phyloP scores from a whole-genome alignment of 192 early-diverging fungal genomes.

The Coemansia erecta region DNA sequence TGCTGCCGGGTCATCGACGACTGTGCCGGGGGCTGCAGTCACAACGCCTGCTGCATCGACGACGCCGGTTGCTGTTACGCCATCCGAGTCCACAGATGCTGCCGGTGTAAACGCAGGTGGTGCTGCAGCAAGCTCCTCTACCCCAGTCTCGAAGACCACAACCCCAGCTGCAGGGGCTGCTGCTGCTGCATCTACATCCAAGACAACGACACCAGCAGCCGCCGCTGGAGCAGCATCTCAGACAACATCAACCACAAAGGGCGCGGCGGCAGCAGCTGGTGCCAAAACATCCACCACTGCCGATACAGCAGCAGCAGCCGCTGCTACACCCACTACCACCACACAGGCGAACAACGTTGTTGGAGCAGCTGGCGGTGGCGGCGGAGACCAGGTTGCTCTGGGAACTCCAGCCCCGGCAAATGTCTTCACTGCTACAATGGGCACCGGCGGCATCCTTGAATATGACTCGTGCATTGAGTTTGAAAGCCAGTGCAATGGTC shows the following conservation, averaged over 20 bases:
- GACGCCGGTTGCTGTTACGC: neutral
- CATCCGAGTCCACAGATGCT: neutral
- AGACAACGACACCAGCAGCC: neutral
- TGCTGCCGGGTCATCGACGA: neutral
- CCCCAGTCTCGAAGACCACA: conserved; percentile 5
- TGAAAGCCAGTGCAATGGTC: conserved; percentile 42
- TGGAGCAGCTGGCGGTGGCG: conserved; percentile 36
- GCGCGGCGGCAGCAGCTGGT: neutral
- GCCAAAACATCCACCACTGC: neutral
- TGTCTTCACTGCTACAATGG: conserved; percentile 37
- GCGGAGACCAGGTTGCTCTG: conserved; percentile 16
- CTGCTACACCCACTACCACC: neutral
- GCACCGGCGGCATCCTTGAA: conserved; percentile 39
- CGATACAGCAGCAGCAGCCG: neutral
- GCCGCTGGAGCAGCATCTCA: neutral
- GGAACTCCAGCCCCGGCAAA: conserved; percentile 17
- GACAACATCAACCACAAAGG: neutral
- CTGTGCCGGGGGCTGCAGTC: neutral
- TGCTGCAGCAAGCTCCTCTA: neutral
- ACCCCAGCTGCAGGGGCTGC: neutral
- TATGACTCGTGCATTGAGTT: conserved; percentile 41
- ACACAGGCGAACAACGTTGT: conserved; percentile 5
- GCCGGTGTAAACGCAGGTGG: neutral
- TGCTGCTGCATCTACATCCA: neutral
- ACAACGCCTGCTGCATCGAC: conserved; percentile 3